These are phyloP conservation scores for Septoria linicola DNA, from an alignment of 2,329 filamentous ascomycete genomes.

Conservation along the genomic window DNA sequence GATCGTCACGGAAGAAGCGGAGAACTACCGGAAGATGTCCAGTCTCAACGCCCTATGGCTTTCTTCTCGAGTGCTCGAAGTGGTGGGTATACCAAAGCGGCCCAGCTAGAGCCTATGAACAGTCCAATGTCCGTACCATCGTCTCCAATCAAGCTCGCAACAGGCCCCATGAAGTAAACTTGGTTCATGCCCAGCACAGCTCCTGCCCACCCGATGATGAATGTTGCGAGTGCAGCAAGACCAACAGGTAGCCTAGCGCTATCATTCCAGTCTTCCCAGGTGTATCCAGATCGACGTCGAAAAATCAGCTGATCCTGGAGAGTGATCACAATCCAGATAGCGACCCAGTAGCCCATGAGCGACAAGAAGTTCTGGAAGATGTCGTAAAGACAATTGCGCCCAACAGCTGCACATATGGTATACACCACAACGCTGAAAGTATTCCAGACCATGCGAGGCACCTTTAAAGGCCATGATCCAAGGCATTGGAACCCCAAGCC, in stretches of 20 bases:
- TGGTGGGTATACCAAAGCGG: slow-evolving; percentile 8
- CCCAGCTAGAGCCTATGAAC: slow-evolving; percentile 8
- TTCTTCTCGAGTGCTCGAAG: slow-evolving; percentile 8
- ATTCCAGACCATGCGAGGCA: slow-evolving; percentile 25
- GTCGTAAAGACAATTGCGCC: slow-evolving; percentile 45
- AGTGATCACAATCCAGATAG: slow-evolving; percentile 45
- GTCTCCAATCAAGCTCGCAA: slow-evolving; percentile 22
- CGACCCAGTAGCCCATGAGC: slow-evolving; percentile 50
- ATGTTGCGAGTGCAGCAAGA: slow-evolving; percentile 38
- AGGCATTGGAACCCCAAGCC: slow-evolving; percentile 42
- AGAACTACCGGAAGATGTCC: too few relatives aligned
- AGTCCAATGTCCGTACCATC: slow-evolving; percentile 12
- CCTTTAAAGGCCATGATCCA: slow-evolving; percentile 38
- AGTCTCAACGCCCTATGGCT: slow-evolving; percentile 1
- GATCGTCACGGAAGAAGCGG: too few relatives aligned
- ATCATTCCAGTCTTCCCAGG: slow-evolving; percentile 46
- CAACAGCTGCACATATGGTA: slow-evolving; percentile 46
- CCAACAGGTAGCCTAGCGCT: slow-evolving; percentile 43
- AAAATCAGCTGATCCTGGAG: slow-evolving; percentile 47
- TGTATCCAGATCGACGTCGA: slow-evolving; percentile 18
- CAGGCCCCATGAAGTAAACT: slow-evolving; percentile 29
- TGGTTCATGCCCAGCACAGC: slow-evolving; percentile 32
- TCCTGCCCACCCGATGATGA: slow-evolving; percentile 31
- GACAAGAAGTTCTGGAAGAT: slow-evolving; percentile 49
- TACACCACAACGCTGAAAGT: slow-evolving; percentile 37